Percentiles rank a stretch among this genome's conserved stretches.
phyloP scores from a whole-genome alignment of 2,329 filamentous ascomycete genomes.

The Fusarium torreyae region DNA sequence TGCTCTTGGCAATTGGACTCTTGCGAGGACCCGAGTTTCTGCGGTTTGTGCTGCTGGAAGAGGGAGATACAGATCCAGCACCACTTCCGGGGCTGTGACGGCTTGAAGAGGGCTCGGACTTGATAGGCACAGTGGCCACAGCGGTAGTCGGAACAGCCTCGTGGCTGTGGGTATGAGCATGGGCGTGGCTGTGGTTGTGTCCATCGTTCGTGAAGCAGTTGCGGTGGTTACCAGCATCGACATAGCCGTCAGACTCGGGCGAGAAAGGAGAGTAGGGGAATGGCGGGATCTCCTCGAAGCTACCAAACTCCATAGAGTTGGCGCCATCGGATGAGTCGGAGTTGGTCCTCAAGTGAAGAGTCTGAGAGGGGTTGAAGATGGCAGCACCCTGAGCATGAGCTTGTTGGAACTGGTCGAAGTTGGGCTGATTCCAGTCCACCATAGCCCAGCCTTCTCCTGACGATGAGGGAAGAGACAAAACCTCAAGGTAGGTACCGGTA shows the following conservation, averaged over 20 bases:
- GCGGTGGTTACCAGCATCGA: constrained; percentile 72
- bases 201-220: constrained; percentile 73
- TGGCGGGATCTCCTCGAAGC: constrained; percentile 82
- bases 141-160: constrained; percentile 76
- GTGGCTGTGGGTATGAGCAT: constrained; percentile 49
- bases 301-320: constrained; percentile 77
- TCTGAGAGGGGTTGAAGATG: constrained; percentile 94
- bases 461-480: constrained; percentile 84
- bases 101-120: constrained; percentile 66
- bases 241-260: constrained; percentile 82
- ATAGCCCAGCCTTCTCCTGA: constrained; percentile 91
- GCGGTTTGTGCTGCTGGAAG: constrained; percentile 73
- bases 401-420: constrained; percentile 72
- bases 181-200: constrained; percentile 61
- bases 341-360: constrained; percentile 87
- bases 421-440: constrained; percentile 81
- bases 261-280: constrained; percentile 87
- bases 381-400: constrained; percentile 70
- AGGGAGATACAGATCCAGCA: constrained; percentile 72
- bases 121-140: constrained; percentile 79
- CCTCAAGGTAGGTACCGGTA: constrained; percentile 79
- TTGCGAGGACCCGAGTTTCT: constrained; percentile 80
- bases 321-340: constrained; percentile 87
- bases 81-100: constrained; percentile 74
- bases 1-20: constrained; percentile 82